phyloP scores from a whole-genome alignment of 805 yeast genomes.

The Lipomyces spencermartinsiae region DNA sequence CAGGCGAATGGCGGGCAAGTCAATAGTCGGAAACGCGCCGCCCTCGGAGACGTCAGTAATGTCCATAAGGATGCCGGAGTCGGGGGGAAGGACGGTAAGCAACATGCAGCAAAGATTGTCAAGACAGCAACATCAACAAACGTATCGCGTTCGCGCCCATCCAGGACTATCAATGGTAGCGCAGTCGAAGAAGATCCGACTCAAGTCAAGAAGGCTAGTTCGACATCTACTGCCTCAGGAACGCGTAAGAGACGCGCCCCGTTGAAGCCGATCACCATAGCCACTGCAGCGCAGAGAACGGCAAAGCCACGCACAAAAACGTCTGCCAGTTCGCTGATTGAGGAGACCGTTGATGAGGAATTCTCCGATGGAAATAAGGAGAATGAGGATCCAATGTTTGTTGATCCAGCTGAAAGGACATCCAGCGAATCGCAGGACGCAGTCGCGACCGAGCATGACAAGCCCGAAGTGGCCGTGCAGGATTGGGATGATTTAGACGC shows the following conservation, averaged over 20 bases:
- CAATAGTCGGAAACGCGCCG: constrained; percentile 45
- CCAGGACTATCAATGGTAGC: not conserved
- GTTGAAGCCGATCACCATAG: constrained; percentile 12
- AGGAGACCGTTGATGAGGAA: constrained; percentile 23
- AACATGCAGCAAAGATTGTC: constrained; percentile 26
- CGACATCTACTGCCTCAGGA: constrained; percentile 7
- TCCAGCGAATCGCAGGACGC: constrained; percentile 23
- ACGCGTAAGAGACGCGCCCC: constrained; percentile 32
- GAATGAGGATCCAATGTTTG: constrained; percentile 28
- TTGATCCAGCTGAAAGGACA: not conserved
- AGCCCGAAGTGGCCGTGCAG: constrained; percentile 14
- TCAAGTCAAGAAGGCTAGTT: not conserved
- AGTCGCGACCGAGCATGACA: constrained; percentile 14
- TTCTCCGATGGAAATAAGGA: constrained; percentile 33
- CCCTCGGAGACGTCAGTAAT: constrained; percentile 47
- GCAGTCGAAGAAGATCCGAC: not conserved
- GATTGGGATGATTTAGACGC: constrained; percentile 45
- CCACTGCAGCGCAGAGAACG: constrained; percentile 20
- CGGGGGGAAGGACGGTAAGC: constrained; percentile 25
- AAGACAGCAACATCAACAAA: constrained; percentile 27
- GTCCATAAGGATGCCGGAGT: constrained; percentile 37
- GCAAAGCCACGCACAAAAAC: not conserved
- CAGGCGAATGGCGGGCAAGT: constrained; percentile 14
- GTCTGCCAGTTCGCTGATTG: constrained; percentile 6
- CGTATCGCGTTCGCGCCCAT: constrained; percentile 28